Conservation (phyloP, 768 basidiomycete genomes). For the Tricholoma flavovirens region DNA sequence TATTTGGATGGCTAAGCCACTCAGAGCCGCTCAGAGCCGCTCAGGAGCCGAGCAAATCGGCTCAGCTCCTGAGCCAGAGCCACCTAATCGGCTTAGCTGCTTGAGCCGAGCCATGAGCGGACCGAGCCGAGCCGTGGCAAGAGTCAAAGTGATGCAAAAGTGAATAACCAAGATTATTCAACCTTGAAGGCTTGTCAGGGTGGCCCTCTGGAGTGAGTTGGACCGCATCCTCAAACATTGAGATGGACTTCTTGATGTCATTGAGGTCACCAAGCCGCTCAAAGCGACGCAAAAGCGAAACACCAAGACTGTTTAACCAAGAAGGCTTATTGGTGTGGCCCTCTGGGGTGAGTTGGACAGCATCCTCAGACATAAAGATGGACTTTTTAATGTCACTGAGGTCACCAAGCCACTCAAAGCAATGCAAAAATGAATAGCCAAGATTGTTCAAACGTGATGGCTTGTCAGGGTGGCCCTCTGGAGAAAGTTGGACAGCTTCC, state of each 20-base stretch:
- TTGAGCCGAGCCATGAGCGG: no score
- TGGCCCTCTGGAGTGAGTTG: neutral
- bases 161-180: neutral
- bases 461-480: conserved; percentile 12
- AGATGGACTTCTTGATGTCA: conserved; percentile 8
- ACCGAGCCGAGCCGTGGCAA: no score
- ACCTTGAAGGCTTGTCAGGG: neutral
- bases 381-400: conserved; percentile 4
- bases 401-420: conserved; percentile 2
- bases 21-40: no score
- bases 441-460: conserved; percentile 7
- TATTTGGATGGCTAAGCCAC: no score
- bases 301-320: conserved; percentile 5
- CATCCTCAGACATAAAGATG: neutral
- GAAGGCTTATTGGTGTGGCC: conserved; percentile 3
- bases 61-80: no score
- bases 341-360: neutral
- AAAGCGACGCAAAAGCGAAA: conserved; percentile 4
- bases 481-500: conserved; percentile 8
- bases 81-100: no score
- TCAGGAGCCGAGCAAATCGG: no score
- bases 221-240: neutral
- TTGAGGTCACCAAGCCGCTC: conserved; percentile 12
- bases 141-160: neutral
- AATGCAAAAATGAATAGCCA: neutral